Evolutionary conservation across 305 asterid species (phyloP).

Genomic region (Fraxinus paxiana): DNA sequence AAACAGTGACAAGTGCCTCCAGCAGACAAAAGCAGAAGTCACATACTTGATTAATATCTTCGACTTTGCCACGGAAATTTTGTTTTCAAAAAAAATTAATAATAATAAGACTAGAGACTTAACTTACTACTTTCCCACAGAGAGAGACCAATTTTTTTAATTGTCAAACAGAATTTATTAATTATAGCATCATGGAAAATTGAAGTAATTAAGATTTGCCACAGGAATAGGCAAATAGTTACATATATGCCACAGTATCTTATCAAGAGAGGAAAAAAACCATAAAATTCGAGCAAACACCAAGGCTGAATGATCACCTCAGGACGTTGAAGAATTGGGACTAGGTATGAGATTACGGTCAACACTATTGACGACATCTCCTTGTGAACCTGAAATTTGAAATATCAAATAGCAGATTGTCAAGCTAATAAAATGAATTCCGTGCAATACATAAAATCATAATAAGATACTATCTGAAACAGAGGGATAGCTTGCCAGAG

Average conservation of each 20-base stretch:
- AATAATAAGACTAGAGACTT: background rate
- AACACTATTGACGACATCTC: constrained; percentile 82
- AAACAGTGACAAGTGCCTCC: background rate
- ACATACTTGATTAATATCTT: background rate
- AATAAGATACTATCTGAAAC: background rate
- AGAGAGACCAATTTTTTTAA: background rate
- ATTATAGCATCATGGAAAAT: background rate
- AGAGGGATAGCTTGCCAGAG: background rate
- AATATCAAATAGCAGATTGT: constrained; percentile 16
- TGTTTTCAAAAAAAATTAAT: background rate
- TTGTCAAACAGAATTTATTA: background rate
- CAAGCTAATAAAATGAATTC: background rate
- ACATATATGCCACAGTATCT: constrained; percentile 2
- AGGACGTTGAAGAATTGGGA: constrained; percentile 79
- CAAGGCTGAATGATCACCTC: constrained; percentile 55
- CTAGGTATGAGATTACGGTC: constrained; percentile 74
- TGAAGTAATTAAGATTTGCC: background rate
- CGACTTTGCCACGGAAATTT: background rate
- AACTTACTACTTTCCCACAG: background rate
- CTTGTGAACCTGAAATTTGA: constrained; percentile 64
- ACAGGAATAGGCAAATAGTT: constrained; percentile 7
- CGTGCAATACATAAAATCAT: background rate
- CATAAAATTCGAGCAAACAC: background rate
- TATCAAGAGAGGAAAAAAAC: background rate
- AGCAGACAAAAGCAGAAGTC: background rate